phyloP scores from a whole-genome alignment of 139 green algal genomes.

The Yamagishiella unicocca region DNA sequence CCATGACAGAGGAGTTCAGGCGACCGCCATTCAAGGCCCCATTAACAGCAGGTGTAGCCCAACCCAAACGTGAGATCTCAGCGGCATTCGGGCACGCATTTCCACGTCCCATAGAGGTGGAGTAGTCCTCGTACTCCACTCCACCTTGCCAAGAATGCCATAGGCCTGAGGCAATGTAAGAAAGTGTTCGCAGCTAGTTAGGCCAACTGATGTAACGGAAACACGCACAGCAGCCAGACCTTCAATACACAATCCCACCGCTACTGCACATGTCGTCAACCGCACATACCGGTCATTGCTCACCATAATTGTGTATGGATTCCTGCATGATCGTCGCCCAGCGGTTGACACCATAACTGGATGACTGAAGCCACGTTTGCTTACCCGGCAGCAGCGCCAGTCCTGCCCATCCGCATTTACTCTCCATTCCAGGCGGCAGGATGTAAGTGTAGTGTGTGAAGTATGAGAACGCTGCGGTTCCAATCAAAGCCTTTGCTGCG shows the following conservation, averaged over 20 bases:
- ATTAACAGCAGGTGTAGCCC: neutral
- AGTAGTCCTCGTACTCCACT: conserved; percentile 19
- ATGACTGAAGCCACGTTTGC: conserved; percentile 33
- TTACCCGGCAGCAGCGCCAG: conserved; percentile 34
- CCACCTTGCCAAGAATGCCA: conserved; percentile 33
- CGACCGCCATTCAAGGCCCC: neutral
- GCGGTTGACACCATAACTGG: neutral
- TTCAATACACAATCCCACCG: neutral
- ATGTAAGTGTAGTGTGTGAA: conserved; percentile 23
- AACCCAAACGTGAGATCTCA: conserved; percentile 4
- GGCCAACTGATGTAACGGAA: neutral
- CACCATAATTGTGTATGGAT: conserved; percentile 10
- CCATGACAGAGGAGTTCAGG: neutral
- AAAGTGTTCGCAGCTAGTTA: neutral
- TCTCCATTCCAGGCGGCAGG: neutral
- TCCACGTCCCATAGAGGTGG: conserved; percentile 27
- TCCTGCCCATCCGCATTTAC: conserved; percentile 1
- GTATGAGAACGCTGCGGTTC: neutral
- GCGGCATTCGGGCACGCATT: conserved; percentile 29
- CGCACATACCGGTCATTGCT: neutral
- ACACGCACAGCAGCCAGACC: neutral
- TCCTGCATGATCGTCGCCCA: conserved; percentile 32
- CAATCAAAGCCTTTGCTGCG: neutral
- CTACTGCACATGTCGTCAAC: neutral
- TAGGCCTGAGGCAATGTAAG: neutral